A percentile compares a stretch with the other conserved stretches of the same genome.
Conservation (phyloP, 805 yeast genomes). For the Wickerhamomyces queroliae region DNA sequence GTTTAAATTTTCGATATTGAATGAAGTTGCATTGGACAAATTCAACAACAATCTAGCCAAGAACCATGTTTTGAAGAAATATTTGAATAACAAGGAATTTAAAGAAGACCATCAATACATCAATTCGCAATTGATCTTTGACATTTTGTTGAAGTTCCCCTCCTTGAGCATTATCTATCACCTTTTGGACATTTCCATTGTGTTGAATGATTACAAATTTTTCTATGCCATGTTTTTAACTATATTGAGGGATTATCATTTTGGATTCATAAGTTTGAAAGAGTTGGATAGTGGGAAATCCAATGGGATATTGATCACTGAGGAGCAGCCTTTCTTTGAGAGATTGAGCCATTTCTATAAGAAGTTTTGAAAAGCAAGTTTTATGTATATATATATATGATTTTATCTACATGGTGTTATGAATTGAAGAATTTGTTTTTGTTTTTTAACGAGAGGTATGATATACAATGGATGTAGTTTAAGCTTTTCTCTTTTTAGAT, state of each 20-base stretch:
- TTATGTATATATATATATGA: too few species aligned
- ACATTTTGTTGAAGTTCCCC: constrained; percentile 7
- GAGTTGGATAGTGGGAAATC: constrained; percentile 13
- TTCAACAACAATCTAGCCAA: constrained; percentile 14
- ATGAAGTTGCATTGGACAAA: constrained; percentile 7
- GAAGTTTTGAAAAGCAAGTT: constrained; percentile 11
- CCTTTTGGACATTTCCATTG: constrained; percentile 14
- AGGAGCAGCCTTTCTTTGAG: constrained; percentile 16
- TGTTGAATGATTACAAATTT: constrained; percentile 29
- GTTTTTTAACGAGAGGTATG: too few species aligned
- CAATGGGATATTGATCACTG: constrained; percentile 7
- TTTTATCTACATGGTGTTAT: background rate
- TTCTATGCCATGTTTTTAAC: constrained; percentile 33
- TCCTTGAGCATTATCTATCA: constrained; percentile 11
- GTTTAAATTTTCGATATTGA: constrained; percentile 13
- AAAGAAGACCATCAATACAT: constrained; percentile 6
- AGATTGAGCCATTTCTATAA: constrained; percentile 13
- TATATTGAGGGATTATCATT: constrained; percentile 42
- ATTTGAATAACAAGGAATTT: constrained; percentile 7
- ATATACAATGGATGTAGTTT: background rate
- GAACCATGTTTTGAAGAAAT: constrained; percentile 8
- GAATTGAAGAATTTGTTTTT: background rate
- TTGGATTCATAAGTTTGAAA: constrained; percentile 36
- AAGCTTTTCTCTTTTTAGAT: background rate
- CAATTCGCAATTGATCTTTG: constrained; percentile 4